phyloP scores from a whole-genome alignment of 495 filamentous ascomycete species.

The Massariosphaeria phaeospora region DNA sequence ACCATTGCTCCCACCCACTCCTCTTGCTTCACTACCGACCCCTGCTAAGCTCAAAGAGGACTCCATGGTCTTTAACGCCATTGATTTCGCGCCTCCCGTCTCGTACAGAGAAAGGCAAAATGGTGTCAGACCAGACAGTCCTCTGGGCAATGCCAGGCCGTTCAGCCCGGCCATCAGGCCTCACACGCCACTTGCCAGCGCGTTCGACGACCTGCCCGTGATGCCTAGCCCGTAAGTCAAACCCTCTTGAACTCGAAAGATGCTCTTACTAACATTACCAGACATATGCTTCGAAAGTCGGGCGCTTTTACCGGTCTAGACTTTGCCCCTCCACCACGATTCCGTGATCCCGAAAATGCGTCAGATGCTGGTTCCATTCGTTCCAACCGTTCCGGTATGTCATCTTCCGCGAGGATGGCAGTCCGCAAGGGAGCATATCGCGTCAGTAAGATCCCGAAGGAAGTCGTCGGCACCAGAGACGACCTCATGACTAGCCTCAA shows the following conservation, averaged over 20 bases:
- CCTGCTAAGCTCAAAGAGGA: conserved; percentile 85
- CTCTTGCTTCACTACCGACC: conserved; percentile 72
- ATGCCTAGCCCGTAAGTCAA: conserved; percentile 87
- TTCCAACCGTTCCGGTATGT: conserved; percentile 66
- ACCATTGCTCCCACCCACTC: conserved; percentile 65
- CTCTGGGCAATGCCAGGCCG: conserved; percentile 66
- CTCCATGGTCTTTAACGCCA: conserved; percentile 61
- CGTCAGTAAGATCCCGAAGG: conserved; percentile 76
- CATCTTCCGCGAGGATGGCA: conserved; percentile 61
- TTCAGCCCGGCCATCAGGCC: conserved; percentile 66
- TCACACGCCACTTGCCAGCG: conserved; percentile 70
- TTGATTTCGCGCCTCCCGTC: conserved; percentile 82
- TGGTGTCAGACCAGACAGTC: conserved; percentile 71
- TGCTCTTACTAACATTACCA: conserved; percentile 42
- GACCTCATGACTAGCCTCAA: conserved; percentile 65
- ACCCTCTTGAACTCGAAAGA: conserved; percentile 9
- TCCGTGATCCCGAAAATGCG: conserved; percentile 60
- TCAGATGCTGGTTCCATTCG: conserved; percentile 90
- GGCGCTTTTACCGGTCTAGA: conserved; percentile 84
- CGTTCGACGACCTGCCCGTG: conserved; percentile 78
- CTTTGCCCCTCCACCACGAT: conserved; percentile 88
- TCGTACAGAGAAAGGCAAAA: conserved; percentile 61
- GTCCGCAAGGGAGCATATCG: conserved; percentile 87
- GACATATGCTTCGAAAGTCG: conserved; percentile 82
- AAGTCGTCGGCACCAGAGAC: conserved; percentile 74